These are phyloP conservation scores for Termitomyces sp. DNA, from an alignment of 768 basidiomycete species.

Conservation along the genomic window DNA sequence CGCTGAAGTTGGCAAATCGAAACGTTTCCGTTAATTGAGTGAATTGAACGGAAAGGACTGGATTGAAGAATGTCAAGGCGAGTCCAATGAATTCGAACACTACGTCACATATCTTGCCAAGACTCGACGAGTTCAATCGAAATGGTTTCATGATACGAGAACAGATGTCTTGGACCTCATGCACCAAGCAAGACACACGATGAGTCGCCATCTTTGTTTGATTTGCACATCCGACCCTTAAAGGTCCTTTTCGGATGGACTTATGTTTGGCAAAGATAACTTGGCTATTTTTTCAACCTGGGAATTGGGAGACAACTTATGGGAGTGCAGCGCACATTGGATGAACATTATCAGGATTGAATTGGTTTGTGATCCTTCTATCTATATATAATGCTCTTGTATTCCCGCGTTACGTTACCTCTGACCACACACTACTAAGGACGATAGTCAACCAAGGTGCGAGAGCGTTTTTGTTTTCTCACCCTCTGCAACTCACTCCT, in stretches of 20 bases:
- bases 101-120: slow-evolving; percentile 8
- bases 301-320: slow-evolving; percentile 5
- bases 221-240: slow-evolving; percentile 6
- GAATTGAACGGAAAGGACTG: too few species aligned
- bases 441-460: background rate
- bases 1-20: too few species aligned
- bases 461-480: background rate
- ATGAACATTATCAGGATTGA: slow-evolving; percentile 5
- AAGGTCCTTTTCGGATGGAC: slow-evolving; percentile 2
- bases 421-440: background rate
- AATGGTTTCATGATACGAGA: slow-evolving; percentile 9
- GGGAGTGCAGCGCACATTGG: background rate
- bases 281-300: slow-evolving; percentile 8
- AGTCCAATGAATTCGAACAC: background rate
- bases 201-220: slow-evolving; percentile 12
- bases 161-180: slow-evolving; percentile 12
- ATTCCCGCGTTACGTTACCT: background rate
- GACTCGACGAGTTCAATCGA: slow-evolving; percentile 3
- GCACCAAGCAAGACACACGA: background rate
- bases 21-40: background rate
- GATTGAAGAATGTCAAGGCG: too few species aligned
- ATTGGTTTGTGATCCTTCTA: background rate
- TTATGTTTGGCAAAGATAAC: slow-evolving; percentile 9
- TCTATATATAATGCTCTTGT: background rate
- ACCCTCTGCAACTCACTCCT: background rate